Conservation (phyloP, 2,329 filamentous ascomycete genomes). For the Aspergillus jensenii region DNA sequence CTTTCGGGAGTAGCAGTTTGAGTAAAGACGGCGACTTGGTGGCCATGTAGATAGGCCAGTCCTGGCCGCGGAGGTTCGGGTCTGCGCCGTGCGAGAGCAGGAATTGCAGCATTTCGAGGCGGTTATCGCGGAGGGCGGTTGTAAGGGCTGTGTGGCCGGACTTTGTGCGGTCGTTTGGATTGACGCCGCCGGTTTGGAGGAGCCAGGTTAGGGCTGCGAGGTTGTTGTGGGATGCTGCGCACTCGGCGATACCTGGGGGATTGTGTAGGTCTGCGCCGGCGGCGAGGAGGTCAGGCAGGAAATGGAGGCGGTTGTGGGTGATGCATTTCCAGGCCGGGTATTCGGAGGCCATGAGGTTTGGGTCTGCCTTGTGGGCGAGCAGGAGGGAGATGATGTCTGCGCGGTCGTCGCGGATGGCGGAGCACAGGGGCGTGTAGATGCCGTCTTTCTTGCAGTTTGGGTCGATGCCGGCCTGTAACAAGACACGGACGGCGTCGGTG, state of each 20-base stretch:
- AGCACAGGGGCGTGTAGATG: constrained; percentile 67
- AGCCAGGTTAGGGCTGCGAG: constrained; percentile 61
- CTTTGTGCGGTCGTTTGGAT: constrained; percentile 58
- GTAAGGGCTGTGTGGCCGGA: constrained; percentile 64
- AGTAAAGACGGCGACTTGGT: constrained; percentile 62
- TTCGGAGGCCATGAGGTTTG: constrained; percentile 59
- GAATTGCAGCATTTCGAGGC: constrained; percentile 59
- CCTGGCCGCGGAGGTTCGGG: constrained; percentile 62
- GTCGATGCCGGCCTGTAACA: constrained; percentile 60
- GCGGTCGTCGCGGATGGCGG: constrained; percentile 66
- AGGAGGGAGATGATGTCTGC: constrained; percentile 62
- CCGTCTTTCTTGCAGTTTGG: constrained; percentile 65
- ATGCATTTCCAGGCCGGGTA: constrained; percentile 69
- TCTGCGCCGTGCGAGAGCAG: constrained; percentile 61
- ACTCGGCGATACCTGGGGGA: constrained; percentile 67
- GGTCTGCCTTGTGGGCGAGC: constrained; percentile 52
- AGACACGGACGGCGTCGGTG: constrained; percentile 59
- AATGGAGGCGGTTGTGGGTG: constrained; percentile 63
- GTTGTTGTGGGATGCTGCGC: constrained; percentile 62
- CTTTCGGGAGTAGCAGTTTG: constrained; percentile 56
- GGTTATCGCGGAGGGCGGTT: constrained; percentile 63
- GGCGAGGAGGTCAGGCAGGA: constrained; percentile 58
- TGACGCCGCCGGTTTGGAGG: constrained; percentile 56
- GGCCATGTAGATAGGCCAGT: constrained; percentile 71
- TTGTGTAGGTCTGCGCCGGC: constrained; percentile 60